Evolutionary conservation across 2,329 filamentous ascomycete genomes (phyloP).

Genomic region (Cladosporium phlei): DNA sequence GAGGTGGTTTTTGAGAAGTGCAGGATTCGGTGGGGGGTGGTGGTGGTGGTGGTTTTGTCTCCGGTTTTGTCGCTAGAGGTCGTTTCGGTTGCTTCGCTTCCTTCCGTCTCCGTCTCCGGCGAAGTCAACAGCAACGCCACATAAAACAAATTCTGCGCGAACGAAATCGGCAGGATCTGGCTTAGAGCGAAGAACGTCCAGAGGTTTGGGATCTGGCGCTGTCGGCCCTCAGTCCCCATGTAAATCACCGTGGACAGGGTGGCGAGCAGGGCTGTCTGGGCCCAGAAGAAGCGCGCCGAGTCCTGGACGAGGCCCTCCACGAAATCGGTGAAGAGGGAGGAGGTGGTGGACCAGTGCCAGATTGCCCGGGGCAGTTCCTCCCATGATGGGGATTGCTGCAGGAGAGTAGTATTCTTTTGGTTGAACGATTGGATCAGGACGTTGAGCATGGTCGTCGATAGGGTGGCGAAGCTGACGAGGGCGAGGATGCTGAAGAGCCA

Average conservation of each 20-base stretch:
- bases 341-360: conserved; percentile 31
- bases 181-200: conserved; percentile 32
- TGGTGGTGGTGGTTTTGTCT: not conserved
- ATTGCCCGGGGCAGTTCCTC: conserved; percentile 10
- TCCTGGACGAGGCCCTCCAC: conserved; percentile 27
- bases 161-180: conserved; percentile 34
- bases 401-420: conserved; percentile 18
- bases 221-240: conserved; percentile 27
- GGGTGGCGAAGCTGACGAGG: conserved; percentile 26
- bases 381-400: not conserved
- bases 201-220: conserved; percentile 24
- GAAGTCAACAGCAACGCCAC: conserved; percentile 24
- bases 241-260: conserved; percentile 26
- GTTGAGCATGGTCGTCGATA: conserved; percentile 33
- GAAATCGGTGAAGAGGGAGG: conserved; percentile 31
- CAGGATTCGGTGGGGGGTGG: conserved; percentile 1
- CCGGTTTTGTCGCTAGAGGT: too few species aligned
- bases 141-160: conserved; percentile 32
- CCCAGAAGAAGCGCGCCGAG: conserved; percentile 23
- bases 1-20: conserved; percentile 6
- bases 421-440: conserved; percentile 31
- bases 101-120: not conserved
- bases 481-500: conserved; percentile 23
- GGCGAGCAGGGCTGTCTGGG: conserved; percentile 20
- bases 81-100: too few species aligned